These are phyloP conservation scores for Triangularia setosa DNA, from an alignment of 2,329 filamentous ascomycete genomes.

Conservation along the genomic window DNA sequence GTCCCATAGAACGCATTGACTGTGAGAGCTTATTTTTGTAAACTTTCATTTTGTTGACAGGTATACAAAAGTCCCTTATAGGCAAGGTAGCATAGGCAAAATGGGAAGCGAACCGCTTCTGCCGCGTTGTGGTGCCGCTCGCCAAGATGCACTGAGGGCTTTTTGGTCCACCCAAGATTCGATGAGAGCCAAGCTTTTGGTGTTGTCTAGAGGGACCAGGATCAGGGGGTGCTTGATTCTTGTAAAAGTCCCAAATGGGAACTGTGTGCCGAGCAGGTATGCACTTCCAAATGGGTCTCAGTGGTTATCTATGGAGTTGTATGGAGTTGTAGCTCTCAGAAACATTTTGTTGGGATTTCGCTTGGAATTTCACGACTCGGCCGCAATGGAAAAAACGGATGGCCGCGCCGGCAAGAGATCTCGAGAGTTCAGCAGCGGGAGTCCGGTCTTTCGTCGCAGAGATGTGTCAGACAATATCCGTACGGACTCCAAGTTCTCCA, in stretches of 20 bases:
- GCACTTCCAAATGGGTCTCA: neutral
- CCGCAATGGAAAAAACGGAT: neutral
- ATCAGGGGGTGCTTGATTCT: neutral
- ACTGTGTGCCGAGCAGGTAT: neutral
- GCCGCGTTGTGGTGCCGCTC: neutral
- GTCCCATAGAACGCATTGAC: neutral
- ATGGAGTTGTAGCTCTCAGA: neutral
- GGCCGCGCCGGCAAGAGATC: too few relatives aligned
- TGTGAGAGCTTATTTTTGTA: neutral
- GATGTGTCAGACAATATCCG: neutral
- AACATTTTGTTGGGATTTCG: neutral
- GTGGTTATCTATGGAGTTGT: neutral
- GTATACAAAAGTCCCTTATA: neutral
- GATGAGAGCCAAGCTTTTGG: neutral
- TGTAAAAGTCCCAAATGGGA: neutral
- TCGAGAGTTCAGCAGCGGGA: neutral
- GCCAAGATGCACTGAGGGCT: neutral
- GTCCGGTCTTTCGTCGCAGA: neutral
- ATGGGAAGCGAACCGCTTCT: neutral
- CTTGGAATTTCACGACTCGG: neutral
- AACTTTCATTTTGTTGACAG: neutral
- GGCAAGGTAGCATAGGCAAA: neutral
- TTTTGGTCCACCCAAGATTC: neutral
- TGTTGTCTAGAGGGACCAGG: neutral
- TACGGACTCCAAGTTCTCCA: neutral